These are phyloP conservation scores for Plantago elongata DNA, from an alignment of 257 asterid genomes.

Conservation along the genomic window DNA sequence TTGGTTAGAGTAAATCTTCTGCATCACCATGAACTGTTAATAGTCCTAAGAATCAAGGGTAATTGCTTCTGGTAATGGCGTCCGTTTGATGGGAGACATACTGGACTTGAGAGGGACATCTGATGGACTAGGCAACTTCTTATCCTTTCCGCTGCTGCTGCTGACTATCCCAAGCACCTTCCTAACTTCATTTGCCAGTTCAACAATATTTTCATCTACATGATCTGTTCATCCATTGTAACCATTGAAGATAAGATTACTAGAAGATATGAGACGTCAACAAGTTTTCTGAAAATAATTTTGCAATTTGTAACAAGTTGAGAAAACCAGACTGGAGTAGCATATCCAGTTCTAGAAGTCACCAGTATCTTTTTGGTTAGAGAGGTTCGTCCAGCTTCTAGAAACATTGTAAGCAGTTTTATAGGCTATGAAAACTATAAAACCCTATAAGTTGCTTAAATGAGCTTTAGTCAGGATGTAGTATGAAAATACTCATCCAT, in stretches of 20 bases:
- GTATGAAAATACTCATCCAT: too few relatives aligned
- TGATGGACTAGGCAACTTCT: slow-evolving; percentile 29
- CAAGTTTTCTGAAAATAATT: too few relatives aligned
- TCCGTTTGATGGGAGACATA: slow-evolving; percentile 30
- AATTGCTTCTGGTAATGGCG: slow-evolving; percentile 31
- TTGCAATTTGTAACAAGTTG: too few relatives aligned
- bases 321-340: too few relatives aligned
- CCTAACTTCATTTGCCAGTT: slow-evolving; percentile 64
- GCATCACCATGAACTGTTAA: not conserved
- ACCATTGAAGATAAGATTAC: too few relatives aligned
- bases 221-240: slow-evolving; percentile 32
- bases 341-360: too few relatives aligned
- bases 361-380: too few relatives aligned
- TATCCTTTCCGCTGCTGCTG: slow-evolving; percentile 29
- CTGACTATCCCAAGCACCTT: slow-evolving; percentile 38
- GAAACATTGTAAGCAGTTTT: too few relatives aligned
- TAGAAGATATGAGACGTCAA: too few relatives aligned
- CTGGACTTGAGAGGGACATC: slow-evolving; percentile 28
- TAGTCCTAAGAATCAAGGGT: slow-evolving; percentile 21
- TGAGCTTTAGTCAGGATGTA: not conserved
- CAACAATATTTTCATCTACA: slow-evolving; percentile 52
- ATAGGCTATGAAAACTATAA: too few relatives aligned
- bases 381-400: too few relatives aligned
- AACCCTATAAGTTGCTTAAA: not conserved
- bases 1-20: slow-evolving; percentile 4